phyloP scores from a whole-genome alignment of 2,329 filamentous ascomycete genomes.

The Salinomyces thailandicus region DNA sequence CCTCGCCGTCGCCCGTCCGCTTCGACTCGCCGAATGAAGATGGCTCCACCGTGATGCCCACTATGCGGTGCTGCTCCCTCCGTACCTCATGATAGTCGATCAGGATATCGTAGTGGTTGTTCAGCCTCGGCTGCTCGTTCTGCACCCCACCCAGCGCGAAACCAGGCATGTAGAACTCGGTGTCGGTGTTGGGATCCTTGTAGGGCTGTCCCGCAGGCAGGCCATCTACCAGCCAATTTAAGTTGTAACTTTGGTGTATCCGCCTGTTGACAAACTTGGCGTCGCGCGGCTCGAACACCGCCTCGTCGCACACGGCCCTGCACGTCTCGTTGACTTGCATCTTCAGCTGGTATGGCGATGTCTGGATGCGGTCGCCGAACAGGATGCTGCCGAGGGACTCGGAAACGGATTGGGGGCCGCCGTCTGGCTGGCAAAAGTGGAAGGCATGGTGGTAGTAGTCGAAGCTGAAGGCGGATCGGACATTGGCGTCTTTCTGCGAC shows the following conservation, averaged over 20 bases:
- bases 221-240: slow-evolving; percentile 95
- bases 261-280: slow-evolving; percentile 71
- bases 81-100: slow-evolving; percentile 83
- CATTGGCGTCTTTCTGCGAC: slow-evolving; percentile 62
- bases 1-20: slow-evolving; percentile 40
- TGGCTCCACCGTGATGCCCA: slow-evolving; percentile 83
- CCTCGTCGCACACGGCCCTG: slow-evolving; percentile 62
- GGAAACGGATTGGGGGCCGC: slow-evolving; percentile 65
- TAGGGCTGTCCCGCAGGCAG: slow-evolving; percentile 81
- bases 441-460: slow-evolving; percentile 90
- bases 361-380: slow-evolving; percentile 93
- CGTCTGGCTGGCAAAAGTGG: slow-evolving; percentile 74
- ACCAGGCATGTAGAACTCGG: slow-evolving; percentile 80
- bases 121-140: slow-evolving; percentile 52
- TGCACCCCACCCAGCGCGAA: slow-evolving; percentile 59
- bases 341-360: slow-evolving; percentile 81
- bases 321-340: slow-evolving; percentile 85
- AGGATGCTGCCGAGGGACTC: slow-evolving; percentile 93
- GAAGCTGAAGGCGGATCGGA: slow-evolving; percentile 89
- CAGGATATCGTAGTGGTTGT: slow-evolving; percentile 93
- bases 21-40: slow-evolving; percentile 54
- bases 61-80: slow-evolving; percentile 67
- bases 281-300: slow-evolving; percentile 54
- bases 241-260: slow-evolving; percentile 75
- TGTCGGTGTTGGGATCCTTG: slow-evolving; percentile 62